Evolutionary conservation across 768 basidiomycete genomes (phyloP).

Genomic region (Mycena metata): DNA sequence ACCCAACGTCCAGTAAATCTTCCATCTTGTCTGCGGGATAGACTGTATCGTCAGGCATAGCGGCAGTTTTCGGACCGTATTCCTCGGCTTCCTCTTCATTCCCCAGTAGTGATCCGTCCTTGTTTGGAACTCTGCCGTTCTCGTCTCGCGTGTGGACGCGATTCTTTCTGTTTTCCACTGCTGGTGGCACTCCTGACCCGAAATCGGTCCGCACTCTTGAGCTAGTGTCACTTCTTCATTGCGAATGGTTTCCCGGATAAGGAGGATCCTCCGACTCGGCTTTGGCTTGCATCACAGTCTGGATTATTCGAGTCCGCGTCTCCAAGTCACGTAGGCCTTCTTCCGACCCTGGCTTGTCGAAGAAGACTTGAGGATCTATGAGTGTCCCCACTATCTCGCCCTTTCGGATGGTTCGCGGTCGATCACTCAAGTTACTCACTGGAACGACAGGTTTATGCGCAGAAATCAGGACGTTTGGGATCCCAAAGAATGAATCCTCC

Average conservation of each 20-base stretch:
- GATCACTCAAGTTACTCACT: background rate
- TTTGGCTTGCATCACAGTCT: background rate
- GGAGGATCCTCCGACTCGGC: background rate
- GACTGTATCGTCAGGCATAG: no score
- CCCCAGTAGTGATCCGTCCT: background rate
- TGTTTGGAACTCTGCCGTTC: background rate
- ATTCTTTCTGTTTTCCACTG: background rate
- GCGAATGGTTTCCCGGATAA: background rate
- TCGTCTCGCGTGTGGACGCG: background rate
- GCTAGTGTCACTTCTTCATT: no score
- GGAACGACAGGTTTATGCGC: background rate
- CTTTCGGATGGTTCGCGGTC: background rate
- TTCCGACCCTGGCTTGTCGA: background rate
- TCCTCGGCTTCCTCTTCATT: background rate
- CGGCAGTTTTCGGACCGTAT: background rate
- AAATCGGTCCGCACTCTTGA: background rate
- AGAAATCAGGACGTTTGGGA: no score
- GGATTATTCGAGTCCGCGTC: no score
- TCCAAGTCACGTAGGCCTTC: background rate
- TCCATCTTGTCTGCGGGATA: no score
- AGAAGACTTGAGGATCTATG: background rate
- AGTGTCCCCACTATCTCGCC: background rate
- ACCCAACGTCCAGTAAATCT: no score
- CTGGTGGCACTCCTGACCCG: background rate
- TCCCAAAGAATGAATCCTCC: no score